Evolutionary conservation across 2,329 filamentous ascomycete species (phyloP).

Genomic region (Xylariaceae sp.): DNA sequence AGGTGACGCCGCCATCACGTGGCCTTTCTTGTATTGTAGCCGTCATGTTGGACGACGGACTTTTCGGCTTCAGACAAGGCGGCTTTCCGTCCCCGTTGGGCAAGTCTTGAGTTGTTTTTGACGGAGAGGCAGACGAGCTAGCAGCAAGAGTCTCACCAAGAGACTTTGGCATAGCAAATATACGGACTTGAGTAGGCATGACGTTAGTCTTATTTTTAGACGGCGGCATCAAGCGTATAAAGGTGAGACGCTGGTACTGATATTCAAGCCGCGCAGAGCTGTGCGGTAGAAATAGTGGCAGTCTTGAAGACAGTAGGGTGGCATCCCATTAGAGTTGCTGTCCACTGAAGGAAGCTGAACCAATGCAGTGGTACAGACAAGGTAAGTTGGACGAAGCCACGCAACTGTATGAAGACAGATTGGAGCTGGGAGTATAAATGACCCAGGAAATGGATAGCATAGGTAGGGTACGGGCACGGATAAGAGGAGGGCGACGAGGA

Average conservation of each 20-base stretch:
- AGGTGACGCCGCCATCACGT: slow-evolving; percentile 73
- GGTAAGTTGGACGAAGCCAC: slow-evolving; percentile 4
- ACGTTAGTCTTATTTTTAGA: slow-evolving; percentile 36
- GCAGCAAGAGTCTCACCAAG: slow-evolving; percentile 65
- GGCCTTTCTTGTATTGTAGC: slow-evolving; percentile 38
- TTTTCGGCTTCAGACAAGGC: slow-evolving; percentile 26
- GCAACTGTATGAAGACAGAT: slow-evolving; percentile 1
- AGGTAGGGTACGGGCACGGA: slow-evolving; percentile 5
- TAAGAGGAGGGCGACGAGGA: slow-evolving; percentile 6
- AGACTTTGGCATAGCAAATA: slow-evolving; percentile 68
- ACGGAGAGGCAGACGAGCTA: slow-evolving; percentile 31
- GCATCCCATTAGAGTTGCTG: slow-evolving; percentile 58
- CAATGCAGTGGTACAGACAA: slow-evolving; percentile 6
- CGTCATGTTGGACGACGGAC: slow-evolving; percentile 26
- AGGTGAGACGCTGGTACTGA: slow-evolving; percentile 73
- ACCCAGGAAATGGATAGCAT: slow-evolving; percentile 1
- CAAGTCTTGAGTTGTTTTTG: slow-evolving; percentile 30
- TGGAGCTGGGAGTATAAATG: slow-evolving; percentile 15
- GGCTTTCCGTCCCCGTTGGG: slow-evolving; percentile 12
- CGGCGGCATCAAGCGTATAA: slow-evolving; percentile 58
- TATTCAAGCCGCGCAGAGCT: slow-evolving; percentile 78
- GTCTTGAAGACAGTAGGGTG: slow-evolving; percentile 76
- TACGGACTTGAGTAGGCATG: slow-evolving; percentile 64
- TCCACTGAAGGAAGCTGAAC: slow-evolving; percentile 13
- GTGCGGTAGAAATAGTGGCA: slow-evolving; percentile 93